A percentile compares a stretch with the other conserved stretches of the same genome.
These are phyloP conservation scores for Kwoniella sp. DNA, from an alignment of 768 basidiomycete species.

Conservation along the genomic window DNA sequence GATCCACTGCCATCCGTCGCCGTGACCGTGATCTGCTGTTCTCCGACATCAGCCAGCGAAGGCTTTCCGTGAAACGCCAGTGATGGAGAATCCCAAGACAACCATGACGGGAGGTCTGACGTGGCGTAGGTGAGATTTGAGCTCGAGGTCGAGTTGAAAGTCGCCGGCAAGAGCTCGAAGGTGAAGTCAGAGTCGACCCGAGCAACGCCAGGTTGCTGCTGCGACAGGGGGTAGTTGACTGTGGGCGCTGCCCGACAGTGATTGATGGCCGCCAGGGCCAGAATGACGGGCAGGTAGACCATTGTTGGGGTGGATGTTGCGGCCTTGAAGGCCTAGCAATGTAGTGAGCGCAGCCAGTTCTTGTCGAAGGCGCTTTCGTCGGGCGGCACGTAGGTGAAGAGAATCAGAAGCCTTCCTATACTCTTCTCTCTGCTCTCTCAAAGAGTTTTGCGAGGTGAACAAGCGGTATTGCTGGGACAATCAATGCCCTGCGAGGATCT, in stretches of 20 bases:
- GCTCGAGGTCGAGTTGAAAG: conserved; percentile 56
- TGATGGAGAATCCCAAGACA: conserved; percentile 62
- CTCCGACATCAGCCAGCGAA: conserved; percentile 60
- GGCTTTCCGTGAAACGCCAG: conserved; percentile 70
- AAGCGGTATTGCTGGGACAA: conserved; percentile 8
- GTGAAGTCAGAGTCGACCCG: conserved; percentile 61
- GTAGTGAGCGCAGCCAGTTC: background rate
- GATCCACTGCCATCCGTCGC: conserved; percentile 56
- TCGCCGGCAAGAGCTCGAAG: conserved; percentile 65
- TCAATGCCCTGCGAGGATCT: conserved; percentile 2
- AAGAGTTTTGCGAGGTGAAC: conserved; percentile 4
- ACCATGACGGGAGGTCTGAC: conserved; percentile 67
- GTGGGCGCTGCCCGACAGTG: conserved; percentile 34
- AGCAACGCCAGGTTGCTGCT: conserved; percentile 75
- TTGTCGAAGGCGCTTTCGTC: too few species aligned
- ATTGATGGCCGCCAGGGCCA: conserved; percentile 21
- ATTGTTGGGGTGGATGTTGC: conserved; percentile 3
- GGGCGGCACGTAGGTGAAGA: too few species aligned
- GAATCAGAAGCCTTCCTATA: background rate
- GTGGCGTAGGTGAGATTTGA: conserved; percentile 57
- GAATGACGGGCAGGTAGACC: conserved; percentile 17
- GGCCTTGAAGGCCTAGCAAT: conserved; percentile 7
- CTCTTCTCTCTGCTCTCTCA: too few species aligned
- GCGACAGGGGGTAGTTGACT: conserved; percentile 60
- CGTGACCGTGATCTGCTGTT: conserved; percentile 60